Base-by-base conservation (phyloP, 164 flowering plant genomes). In the Buxus sempervirens region DNA sequence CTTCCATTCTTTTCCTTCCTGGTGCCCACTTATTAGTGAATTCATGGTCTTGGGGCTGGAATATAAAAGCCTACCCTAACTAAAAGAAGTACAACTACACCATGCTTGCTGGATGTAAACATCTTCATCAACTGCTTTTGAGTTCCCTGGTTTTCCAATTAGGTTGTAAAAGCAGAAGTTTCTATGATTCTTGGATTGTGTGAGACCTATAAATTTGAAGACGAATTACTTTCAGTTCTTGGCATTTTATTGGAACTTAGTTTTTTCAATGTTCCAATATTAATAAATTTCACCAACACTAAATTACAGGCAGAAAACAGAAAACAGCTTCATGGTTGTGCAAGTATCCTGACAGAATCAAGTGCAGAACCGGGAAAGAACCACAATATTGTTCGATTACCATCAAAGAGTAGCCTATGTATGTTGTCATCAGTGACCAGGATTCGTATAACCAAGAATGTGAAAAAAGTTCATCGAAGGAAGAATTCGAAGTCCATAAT, bases 221-320 rank as follows among this genome's bases (percentile, higher is more conserved):
- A 20, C 58, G 2, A 55, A 23, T 5, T 55, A 14, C 23, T 22
- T 57, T 25, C 24, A n/a, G 8, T 19, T 24, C 53, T 45, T 38
- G 38, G 61, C 36, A 41, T 16, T 24, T 15, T 1, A 24, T 67
- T 6, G 2, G 28, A 48, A 25, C 13, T 60, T 9, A 24, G 16
- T 68, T 59, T 60, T 66, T 15, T 27, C 20, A 15, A n/a, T 22
- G 9, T 51, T 65, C 26, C 27, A 59, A 58, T 49, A 24, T 63
- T 28, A 4, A 58, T 68, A 19, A 49, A 36, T n/a, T 49, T 63
- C 49, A 26, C 54, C 32, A 23, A 2, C 15, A 19, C 45, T 45
- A 14, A 1, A 58, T 66, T 63, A 28, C 77, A 82, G 83, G 78
- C 62, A 54, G 82, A 74, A 62, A 48, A 71, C 61, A 66, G 32